These are phyloP conservation scores for Podaxis pistillaris DNA, from an alignment of 768 basidiomycete species.

Conservation along the genomic window DNA sequence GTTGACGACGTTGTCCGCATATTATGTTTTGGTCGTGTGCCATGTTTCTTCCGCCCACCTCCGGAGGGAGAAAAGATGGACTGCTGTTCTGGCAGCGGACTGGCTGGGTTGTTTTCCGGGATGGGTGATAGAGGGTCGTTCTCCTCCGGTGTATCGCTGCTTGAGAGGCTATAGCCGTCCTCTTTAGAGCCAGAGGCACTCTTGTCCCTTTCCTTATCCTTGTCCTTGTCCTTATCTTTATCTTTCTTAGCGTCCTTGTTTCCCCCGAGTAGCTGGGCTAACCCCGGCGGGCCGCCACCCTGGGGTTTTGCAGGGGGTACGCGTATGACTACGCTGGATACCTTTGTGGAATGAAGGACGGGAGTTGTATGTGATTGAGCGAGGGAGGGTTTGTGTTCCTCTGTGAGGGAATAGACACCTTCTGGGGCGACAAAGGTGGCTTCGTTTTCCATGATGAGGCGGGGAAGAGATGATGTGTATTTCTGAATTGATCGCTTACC, in stretches of 20 bases:
- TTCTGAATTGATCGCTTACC: neutral
- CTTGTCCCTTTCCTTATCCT: conserved; percentile 49
- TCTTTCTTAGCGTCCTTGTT: conserved; percentile 67
- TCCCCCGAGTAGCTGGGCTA: conserved; percentile 65
- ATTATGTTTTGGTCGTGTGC: conserved; percentile 82
- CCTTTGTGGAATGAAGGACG: conserved; percentile 53
- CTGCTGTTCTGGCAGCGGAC: conserved; percentile 41
- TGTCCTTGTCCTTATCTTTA: conserved; percentile 43
- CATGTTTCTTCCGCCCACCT: conserved; percentile 60
- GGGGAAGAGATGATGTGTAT: conserved; percentile 17
- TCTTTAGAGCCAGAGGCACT: conserved; percentile 45
- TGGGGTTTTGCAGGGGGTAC: conserved; percentile 55
- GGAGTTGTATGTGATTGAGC: conserved; percentile 40
- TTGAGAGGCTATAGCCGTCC: conserved; percentile 76
- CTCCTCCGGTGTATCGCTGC: conserved; percentile 77
- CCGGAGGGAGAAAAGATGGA: conserved; percentile 56
- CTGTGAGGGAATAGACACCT: conserved; percentile 85
- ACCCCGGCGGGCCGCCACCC: conserved; percentile 58
- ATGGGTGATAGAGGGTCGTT: conserved; percentile 35
- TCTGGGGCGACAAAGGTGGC: conserved; percentile 86
- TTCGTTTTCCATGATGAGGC: conserved; percentile 68
- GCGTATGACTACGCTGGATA: conserved; percentile 60
- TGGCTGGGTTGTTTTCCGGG: conserved; percentile 38
- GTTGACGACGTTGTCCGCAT: conserved; percentile 89
- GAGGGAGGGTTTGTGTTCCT: conserved; percentile 73